A percentile compares a stretch with the other conserved stretches of the same genome.
phyloP scores from a whole-genome alignment of 1,284 basidiomycete genomes.

The Moesziomyces sp. region DNA sequence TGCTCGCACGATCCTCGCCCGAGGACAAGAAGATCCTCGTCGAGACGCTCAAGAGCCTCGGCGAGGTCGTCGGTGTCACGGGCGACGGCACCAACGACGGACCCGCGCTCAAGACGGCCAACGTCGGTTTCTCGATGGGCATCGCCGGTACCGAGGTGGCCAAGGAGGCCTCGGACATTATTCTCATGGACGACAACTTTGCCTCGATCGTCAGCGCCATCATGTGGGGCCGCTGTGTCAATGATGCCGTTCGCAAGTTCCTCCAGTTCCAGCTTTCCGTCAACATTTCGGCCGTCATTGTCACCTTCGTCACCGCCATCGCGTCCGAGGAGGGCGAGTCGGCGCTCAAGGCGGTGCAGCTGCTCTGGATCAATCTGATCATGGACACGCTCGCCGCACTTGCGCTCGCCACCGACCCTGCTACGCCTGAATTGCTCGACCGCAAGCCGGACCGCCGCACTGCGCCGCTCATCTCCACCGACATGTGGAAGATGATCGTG shows the following conservation, averaged over 20 bases:
- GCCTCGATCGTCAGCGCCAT: slow-evolving; percentile 92
- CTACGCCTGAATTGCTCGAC: slow-evolving; percentile 81
- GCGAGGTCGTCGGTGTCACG: slow-evolving; percentile 95
- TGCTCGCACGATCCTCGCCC: slow-evolving; percentile 91
- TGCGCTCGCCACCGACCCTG: slow-evolving; percentile 95
- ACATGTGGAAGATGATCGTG: slow-evolving; percentile 86
- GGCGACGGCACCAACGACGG: slow-evolving; percentile 99
- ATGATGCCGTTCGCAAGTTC: slow-evolving; percentile 97
- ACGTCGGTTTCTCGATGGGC: slow-evolving; percentile 78
- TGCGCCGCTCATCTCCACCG: slow-evolving; percentile 85
- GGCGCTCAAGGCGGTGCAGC: slow-evolving; percentile 90
- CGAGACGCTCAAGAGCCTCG: slow-evolving; percentile 84
- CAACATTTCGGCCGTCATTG: slow-evolving; percentile 93
- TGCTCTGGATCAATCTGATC: slow-evolving; percentile 92
- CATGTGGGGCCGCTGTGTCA: slow-evolving; percentile 98
- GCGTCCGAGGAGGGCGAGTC: slow-evolving; percentile 81
- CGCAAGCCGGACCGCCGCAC: slow-evolving; percentile 89
- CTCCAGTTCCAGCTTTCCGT: slow-evolving; percentile 97
- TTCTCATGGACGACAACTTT: slow-evolving; percentile 96
- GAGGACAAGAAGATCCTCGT: slow-evolving; percentile 96
- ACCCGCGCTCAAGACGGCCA: slow-evolving; percentile 86
- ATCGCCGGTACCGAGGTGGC: slow-evolving; percentile 98
- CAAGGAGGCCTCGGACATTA: slow-evolving; percentile 98
- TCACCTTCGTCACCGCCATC: slow-evolving; percentile 91
- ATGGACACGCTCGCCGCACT: slow-evolving; percentile 99